Percentiles rank a stretch among this genome's conserved stretches.
Evolutionary conservation across 1,284 basidiomycete genomes (phyloP).

Genomic region (Laetiporus sulphureus): DNA sequence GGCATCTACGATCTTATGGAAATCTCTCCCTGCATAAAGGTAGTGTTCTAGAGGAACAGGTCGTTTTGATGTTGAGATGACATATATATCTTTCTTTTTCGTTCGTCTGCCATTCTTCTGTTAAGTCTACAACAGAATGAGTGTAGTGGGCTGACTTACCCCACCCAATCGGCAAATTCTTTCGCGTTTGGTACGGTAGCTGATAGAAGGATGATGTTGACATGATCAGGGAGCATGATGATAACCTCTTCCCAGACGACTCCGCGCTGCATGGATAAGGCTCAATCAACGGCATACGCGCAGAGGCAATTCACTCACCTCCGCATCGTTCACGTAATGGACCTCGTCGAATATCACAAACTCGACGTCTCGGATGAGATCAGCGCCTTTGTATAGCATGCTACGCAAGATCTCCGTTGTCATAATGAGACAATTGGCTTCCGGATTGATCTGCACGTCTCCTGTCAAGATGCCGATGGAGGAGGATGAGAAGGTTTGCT

Average conservation of each 20-base stretch:
- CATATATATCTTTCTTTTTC: conserved; percentile 99
- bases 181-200: conserved; percentile 98
- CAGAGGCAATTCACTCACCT: conserved; percentile 45
- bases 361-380: conserved; percentile 97
- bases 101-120: conserved; percentile 69
- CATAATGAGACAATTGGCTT: conserved; percentile 96
- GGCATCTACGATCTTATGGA: conserved; percentile 90
- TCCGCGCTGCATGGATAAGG: conserved; percentile 74
- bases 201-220: conserved; percentile 94
- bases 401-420: conserved; percentile 98
- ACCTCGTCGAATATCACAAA: conserved; percentile 99
- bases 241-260: conserved; percentile 99
- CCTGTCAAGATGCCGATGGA: conserved; percentile 97
- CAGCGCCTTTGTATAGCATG: conserved; percentile 98
- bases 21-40: conserved; percentile 87
- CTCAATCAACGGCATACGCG: background rate
- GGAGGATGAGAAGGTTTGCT: conserved; percentile 88
- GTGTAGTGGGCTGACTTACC: conserved; percentile 49
- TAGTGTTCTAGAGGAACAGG: conserved; percentile 98
- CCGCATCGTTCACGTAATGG: conserved; percentile 98
- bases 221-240: conserved; percentile 96
- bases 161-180: conserved; percentile 99
- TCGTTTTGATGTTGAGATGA: conserved; percentile 94
- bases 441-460: conserved; percentile 98
- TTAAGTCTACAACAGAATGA: background rate